These are phyloP conservation scores for Naganishia onofrii DNA, from an alignment of 768 basidiomycete species.

Conservation along the genomic window DNA sequence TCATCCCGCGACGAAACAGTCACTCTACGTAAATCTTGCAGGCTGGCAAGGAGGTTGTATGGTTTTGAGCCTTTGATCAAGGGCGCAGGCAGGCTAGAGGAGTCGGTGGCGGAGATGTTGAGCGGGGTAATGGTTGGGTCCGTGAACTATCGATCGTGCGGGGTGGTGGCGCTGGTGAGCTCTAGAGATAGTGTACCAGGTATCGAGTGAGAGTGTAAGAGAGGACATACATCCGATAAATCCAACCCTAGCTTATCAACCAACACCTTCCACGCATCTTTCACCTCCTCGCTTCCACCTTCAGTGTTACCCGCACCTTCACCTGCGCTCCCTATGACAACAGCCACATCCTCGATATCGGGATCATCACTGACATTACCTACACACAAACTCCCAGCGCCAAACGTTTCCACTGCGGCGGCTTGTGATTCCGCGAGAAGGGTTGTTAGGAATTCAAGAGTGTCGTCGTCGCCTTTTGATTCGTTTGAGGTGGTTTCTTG, in stretches of 20 bases:
- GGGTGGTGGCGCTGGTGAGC: too few species aligned
- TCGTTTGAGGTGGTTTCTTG: not conserved
- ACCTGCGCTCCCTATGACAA: not conserved
- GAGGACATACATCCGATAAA: not conserved
- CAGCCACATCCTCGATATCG: constrained; percentile 5
- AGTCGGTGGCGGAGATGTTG: not conserved
- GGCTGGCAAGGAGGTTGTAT: constrained; percentile 1
- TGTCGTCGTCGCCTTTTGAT: not conserved
- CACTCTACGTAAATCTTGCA: not conserved
- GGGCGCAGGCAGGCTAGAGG: too few species aligned
- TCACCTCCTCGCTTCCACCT: too few species aligned
- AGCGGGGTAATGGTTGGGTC: not conserved
- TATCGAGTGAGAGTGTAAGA: not conserved
- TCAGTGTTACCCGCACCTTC: too few species aligned
- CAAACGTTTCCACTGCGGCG: not conserved
- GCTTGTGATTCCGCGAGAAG: constrained; percentile 1
- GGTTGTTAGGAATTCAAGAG: not conserved
- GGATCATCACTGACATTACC: constrained; percentile 11
- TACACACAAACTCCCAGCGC: constrained; percentile 13
- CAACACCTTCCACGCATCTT: not conserved
- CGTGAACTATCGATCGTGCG: not conserved
- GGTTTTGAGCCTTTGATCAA: constrained; percentile 7
- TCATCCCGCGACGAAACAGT: constrained; percentile 9
- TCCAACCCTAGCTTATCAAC: not conserved
- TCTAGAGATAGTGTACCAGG: not conserved